Evolutionary conservation across 768 basidiomycete species (phyloP), one percentile per base, ranked within the genome.

Genomic region (Pisolithus microcarpus): DNA sequence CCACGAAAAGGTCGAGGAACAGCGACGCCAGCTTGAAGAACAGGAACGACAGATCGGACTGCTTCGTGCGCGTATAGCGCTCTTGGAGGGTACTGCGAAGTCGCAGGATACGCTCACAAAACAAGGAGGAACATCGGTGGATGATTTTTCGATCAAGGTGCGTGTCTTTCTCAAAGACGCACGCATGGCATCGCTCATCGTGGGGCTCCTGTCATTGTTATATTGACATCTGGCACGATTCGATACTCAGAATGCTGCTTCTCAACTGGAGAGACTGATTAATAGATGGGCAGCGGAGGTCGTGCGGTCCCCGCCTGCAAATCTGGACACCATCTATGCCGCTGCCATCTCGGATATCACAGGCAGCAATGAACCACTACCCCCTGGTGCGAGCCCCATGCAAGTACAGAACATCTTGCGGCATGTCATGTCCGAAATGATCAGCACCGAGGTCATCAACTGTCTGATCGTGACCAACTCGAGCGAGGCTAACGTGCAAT

Each of bases 91-190:
- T 11, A 52, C 52, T 31, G 73, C 78, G 13, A 63, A 73, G 31
- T 57, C 69, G 38, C 70, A 68, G 48, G 46, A 48, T 37, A 43
- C 59, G 16, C 39, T 49, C 19, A 15, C 47, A 10, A 69, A 62
- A 18, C 75, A 73, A 42, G 77, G 79, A 53, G 79, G 80, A 23
- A 81, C 77, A 60, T 83, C 86, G 0, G 75, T 91, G 43, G 90
- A 91, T 61, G 89, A 93, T 64, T 91, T 91, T 66, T 90, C 89
- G 5, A 91, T 93, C 71, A 86, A 82, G 74, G 89, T 85, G 48
- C 15, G 78, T 63, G 11, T 10, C 5, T 49, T 46, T 40, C 28
- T 23, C 30, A 18, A 18, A 24, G 21, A 15, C 19, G 18, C 23
- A 19, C 23, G 10, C 40, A 42, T 26, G 43, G 23, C 43, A 26